phyloP scores from a whole-genome alignment of 2,329 filamentous ascomycete genomes.

The Pseudocercospora crystallina region DNA sequence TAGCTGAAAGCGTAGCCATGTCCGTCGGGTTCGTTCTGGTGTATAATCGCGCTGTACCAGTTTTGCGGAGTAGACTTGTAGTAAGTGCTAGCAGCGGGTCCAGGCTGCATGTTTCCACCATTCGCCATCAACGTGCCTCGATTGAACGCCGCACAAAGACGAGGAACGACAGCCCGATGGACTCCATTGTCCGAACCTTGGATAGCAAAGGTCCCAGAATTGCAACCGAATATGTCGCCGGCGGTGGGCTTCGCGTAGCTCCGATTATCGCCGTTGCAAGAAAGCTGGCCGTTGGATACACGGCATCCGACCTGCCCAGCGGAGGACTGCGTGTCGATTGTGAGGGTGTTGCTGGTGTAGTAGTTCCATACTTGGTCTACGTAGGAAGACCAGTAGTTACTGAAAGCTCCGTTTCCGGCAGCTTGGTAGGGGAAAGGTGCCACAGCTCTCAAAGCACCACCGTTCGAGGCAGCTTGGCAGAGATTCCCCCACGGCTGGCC shows the following conservation, averaged over 20 bases:
- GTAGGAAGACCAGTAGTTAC: slow-evolving; percentile 52
- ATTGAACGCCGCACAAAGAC: slow-evolving; percentile 76
- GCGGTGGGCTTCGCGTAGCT: slow-evolving; percentile 59
- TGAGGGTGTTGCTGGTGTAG: slow-evolving; percentile 49
- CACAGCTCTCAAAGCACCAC: slow-evolving; percentile 42
- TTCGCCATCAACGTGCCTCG: slow-evolving; percentile 63
- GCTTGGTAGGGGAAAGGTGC: slow-evolving; percentile 45
- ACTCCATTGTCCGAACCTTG: slow-evolving; percentile 40
- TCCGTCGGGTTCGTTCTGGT: slow-evolving; percentile 59
- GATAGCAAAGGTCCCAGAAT: slow-evolving; percentile 60
- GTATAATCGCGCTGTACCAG: slow-evolving; percentile 61
- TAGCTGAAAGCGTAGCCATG: slow-evolving; percentile 68
- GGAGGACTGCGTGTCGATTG: slow-evolving; percentile 64
- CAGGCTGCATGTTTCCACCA: slow-evolving; percentile 51
- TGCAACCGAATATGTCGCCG: slow-evolving; percentile 67
- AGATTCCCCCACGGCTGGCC: slow-evolving; percentile 63
- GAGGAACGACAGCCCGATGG: slow-evolving; percentile 63
- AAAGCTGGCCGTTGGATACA: slow-evolving; percentile 44
- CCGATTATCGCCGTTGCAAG: slow-evolving; percentile 41
- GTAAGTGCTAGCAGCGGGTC: slow-evolving; percentile 28
- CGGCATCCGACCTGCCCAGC: slow-evolving; percentile 55
- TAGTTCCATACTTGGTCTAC: slow-evolving; percentile 53
- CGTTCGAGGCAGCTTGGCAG: slow-evolving; percentile 45
- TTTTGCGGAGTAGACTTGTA: slow-evolving; percentile 50
- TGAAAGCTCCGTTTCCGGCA: slow-evolving; percentile 48